phyloP scores from a whole-genome alignment of 1,139 yeast genomes.

The Hansenula anomala region DNA sequence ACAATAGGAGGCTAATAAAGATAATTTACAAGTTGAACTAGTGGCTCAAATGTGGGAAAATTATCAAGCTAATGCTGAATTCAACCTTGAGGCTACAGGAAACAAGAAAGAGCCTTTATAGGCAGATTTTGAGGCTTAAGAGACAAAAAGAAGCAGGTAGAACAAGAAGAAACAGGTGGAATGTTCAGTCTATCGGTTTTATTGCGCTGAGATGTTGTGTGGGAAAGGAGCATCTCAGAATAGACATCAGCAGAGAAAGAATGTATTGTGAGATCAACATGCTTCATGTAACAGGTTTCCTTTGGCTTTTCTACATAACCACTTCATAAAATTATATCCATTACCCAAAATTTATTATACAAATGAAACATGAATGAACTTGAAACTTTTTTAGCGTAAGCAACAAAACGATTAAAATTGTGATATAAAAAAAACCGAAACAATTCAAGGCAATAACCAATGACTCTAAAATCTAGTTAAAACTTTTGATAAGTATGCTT shows the following conservation, averaged over 20 bases:
- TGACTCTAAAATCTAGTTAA: no score
- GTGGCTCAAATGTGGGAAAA: slow-evolving; percentile 81
- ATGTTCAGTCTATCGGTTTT: no score
- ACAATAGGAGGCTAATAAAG: slow-evolving; percentile 51
- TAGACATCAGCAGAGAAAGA: no score
- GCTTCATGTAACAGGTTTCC: no score
- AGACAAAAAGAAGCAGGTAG: background rate
- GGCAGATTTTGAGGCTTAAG: slow-evolving; percentile 1
- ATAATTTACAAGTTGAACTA: slow-evolving; percentile 67
- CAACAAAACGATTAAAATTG: background rate
- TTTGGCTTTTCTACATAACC: no score
- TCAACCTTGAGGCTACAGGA: slow-evolving; percentile 69
- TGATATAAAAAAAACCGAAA: slow-evolving; percentile 4
- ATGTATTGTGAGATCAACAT: no score
- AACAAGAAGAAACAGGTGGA: no score
- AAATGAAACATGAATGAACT: slow-evolving; percentile 1
- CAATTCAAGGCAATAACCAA: background rate
- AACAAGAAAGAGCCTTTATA: slow-evolving; percentile 53
- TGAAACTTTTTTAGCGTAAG: slow-evolving; percentile 2
- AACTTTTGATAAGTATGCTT: no score
- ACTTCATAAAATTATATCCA: background rate
- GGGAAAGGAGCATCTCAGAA: no score
- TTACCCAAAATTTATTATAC: slow-evolving; percentile 1
- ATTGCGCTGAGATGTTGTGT: no score
- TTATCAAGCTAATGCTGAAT: slow-evolving; percentile 66